Evolutionary conservation across 805 yeast genomes (phyloP), one percentile per base, ranked within the genome.

Genomic region (Zygosaccharomyces lentus): DNA sequence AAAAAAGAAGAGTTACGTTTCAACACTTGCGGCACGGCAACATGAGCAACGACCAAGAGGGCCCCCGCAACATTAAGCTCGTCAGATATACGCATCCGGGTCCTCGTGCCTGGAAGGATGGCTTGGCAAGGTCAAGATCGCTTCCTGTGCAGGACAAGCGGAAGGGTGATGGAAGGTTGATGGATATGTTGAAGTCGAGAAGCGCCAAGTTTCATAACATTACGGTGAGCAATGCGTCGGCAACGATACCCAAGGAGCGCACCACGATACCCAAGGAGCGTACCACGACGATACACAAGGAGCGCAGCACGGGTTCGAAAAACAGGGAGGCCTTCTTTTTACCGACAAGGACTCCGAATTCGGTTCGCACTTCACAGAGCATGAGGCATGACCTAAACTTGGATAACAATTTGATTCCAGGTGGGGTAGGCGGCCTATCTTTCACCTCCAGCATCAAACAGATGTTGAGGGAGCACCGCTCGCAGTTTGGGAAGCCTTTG

Each of bases 71-170:
- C 34, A 38, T 38, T 10, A 38, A 38, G 16, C 41, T 38, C 15
- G 41, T 38, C 4, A 38, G 41, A 27, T 38, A 38, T 38, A 38
- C 41, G 21, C 41, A 38, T 38, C 41, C 41, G 29, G 31, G 34
- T 7, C 32, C 41, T 9, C 41, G 31, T 16, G 31, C 29, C 24
- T 38, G 41, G 41, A 38, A 38, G 12, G 41, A 38, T 38, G 34
- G 41, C 3, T 16, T 38, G n/a, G 41, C 26, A 26, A 38, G 31
- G 23, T 38, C 41, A 13, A 27, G 15, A 27, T 38, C 41, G 10
- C 24, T 38, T 21, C 41, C 41, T 4, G 34, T 27, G 17, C 41
- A 23, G 21, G 34, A 38, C 13, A 38, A 38, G 34, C 30, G 21
- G 7, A 38, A 38, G 15, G 31, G 41, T 16, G 41, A 38, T 9